These are phyloP conservation scores for Apiotrichum veenhuisii DNA, from an alignment of 1,284 basidiomycete species.

Conservation along the genomic window DNA sequence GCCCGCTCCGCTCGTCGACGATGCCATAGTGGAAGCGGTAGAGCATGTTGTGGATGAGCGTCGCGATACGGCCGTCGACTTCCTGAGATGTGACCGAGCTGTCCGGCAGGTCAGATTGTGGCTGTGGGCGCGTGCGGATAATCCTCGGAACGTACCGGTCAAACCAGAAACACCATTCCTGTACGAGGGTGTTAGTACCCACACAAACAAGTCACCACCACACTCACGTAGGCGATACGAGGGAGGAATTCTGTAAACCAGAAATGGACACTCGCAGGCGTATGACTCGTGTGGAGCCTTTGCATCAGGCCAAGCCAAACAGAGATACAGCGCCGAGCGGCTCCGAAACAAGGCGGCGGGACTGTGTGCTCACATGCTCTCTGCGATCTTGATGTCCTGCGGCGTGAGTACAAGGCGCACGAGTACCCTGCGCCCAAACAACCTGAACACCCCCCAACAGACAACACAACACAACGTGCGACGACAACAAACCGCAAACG, in stretches of 20 bases:
- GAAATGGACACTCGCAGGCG: slow-evolving; percentile 7
- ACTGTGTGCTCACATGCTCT: slow-evolving; percentile 13
- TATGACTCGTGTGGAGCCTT: slow-evolving; percentile 13
- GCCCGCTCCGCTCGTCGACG: neutral
- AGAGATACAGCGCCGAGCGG: too few relatives aligned
- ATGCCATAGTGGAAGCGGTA: slow-evolving; percentile 15
- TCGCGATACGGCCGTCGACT: slow-evolving; percentile 12
- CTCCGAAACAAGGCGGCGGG: too few relatives aligned
- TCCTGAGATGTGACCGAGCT: slow-evolving; percentile 14
- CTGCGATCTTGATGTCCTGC: slow-evolving; percentile 21
- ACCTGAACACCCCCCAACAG: too few relatives aligned
- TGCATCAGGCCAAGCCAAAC: too few relatives aligned
- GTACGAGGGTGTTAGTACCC: neutral
- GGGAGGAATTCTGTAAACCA: slow-evolving; percentile 19
- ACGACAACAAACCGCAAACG: too few relatives aligned
- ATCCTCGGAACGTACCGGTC: slow-evolving; percentile 12
- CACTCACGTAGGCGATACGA: slow-evolving; percentile 13
- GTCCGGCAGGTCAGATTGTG: too few relatives aligned
- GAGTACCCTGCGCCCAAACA: neutral
- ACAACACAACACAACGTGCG: too few relatives aligned
- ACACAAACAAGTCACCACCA: too few relatives aligned
- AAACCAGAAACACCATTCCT: slow-evolving; percentile 26
- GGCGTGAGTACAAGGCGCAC: neutral
- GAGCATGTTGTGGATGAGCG: slow-evolving; percentile 14
- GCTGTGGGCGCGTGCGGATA: neutral